Evolutionary conservation across 495 filamentous ascomycete species (phyloP), one percentile per base, ranked within the genome.

Genomic region (Elasticomyces elasticus): DNA sequence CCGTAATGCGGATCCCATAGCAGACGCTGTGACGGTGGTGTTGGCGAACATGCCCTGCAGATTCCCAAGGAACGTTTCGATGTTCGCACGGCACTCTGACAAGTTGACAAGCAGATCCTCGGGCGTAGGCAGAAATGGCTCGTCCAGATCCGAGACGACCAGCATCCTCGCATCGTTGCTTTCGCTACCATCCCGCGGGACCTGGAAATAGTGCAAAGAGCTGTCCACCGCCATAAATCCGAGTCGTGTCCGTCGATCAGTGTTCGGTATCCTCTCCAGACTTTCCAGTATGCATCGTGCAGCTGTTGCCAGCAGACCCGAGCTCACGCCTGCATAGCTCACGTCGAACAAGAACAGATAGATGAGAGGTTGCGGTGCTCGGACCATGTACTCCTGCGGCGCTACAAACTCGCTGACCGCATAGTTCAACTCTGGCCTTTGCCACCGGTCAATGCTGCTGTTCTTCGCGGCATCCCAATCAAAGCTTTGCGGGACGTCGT

Each of bases 361-460:
- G n/a, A 96, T 91, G 11, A 98, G 76, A 17, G 92, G 94, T 66
- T 98, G 92, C 1, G 92, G 92, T 51, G 92, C 90, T 20, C 92
- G 85, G 27, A 98, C 94, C 92, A 98, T 98, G 66, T 98, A 98
- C 72, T 98, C 92, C 70, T 97, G 94, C 12, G 92, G 92, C 6
- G 92, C 92, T 55, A 98, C 85, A 62, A 97, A 98, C 66, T 98
- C 92, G 19, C 94, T 89, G 24, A 97, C 90, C 44, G 87, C 77
- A 63, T 95, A 82, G 70, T 97, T 98, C 48, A 98, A 77, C 65
- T 98, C 92, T 20, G 87, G 75, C 54, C 92, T 77, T 67, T 91
- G 79, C 79, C 92, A 89, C 61, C 92, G 72, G 66, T 98, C 94
- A 22, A 92, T 79, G 24, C 80, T 83, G 76, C 91, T 89, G 68